These are phyloP conservation scores for Pythium folliculosum DNA, from an alignment of 352 stramenopile genomes.

Conservation along the genomic window DNA sequence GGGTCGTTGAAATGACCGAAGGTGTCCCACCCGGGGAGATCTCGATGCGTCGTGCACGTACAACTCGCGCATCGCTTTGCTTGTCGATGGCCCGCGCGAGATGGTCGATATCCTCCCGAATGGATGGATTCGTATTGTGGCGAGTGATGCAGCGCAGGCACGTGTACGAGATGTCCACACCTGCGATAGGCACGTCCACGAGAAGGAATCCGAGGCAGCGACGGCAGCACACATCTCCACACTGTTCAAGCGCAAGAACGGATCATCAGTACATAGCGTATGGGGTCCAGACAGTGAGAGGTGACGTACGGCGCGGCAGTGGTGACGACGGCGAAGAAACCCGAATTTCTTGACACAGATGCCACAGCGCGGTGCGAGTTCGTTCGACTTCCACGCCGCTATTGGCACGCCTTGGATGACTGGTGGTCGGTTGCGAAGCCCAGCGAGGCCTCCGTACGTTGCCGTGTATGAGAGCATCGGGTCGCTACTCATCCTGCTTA, in stretches of 20 bases:
- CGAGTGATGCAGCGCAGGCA: constrained; percentile 63
- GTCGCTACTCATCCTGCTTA: constrained; percentile 34
- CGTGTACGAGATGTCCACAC: constrained; percentile 68
- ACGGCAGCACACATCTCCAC: constrained; percentile 69
- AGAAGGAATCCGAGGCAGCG: constrained; percentile 70
- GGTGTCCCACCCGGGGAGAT: neutral
- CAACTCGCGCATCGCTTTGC: constrained; percentile 25
- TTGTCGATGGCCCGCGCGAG: constrained; percentile 45
- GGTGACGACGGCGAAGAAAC: constrained; percentile 63
- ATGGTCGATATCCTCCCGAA: constrained; percentile 47
- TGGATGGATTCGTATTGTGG: constrained; percentile 44
- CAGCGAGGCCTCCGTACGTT: constrained; percentile 32
- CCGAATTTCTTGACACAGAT: constrained; percentile 73
- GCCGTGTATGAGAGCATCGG: constrained; percentile 51
- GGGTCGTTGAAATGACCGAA: constrained; percentile 18
- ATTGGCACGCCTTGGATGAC: constrained; percentile 55
- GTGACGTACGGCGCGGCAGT: constrained; percentile 58
- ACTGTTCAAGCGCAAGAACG: constrained; percentile 33
- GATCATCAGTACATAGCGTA: neutral
- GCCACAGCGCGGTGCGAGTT: constrained; percentile 45
- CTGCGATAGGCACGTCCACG: constrained; percentile 61
- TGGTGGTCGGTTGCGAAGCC: constrained; percentile 9
- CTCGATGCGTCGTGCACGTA: constrained; percentile 7
- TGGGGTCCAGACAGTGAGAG: neutral
- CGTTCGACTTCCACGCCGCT: constrained; percentile 54